Evolutionary conservation across 1,139 yeast genomes (phyloP).

Genomic region (Saccharomyces hybrid): DNA sequence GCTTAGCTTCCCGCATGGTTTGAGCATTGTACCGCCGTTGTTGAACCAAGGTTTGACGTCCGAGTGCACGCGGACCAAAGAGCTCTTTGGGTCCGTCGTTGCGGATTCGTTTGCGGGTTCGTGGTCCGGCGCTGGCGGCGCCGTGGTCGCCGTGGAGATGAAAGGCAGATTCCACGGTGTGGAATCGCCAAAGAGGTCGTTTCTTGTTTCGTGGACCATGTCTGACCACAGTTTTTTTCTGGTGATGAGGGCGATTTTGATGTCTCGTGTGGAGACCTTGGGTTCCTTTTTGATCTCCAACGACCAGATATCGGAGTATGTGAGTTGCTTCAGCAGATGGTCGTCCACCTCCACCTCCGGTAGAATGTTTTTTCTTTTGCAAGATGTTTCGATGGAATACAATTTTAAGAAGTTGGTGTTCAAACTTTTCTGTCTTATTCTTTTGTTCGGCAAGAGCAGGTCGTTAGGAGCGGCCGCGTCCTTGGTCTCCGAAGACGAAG

Average conservation of each 20-base stretch:
- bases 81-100: conserved; percentile 9
- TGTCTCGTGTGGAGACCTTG: conserved; percentile 16
- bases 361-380: conserved; percentile 17
- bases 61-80: conserved; percentile 25
- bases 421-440: conserved; percentile 23
- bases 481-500: neutral
- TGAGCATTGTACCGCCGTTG: conserved; percentile 18
- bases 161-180: conserved; percentile 25
- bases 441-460: conserved; percentile 16
- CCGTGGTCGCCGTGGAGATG: conserved; percentile 6
- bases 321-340: conserved; percentile 19
- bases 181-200: conserved; percentile 23
- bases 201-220: conserved; percentile 21
- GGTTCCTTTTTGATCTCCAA: conserved; percentile 19
- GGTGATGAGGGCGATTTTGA: conserved; percentile 27
- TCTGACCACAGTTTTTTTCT: conserved; percentile 31
- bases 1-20: conserved; percentile 27
- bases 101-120: conserved; percentile 3
- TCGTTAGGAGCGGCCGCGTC: neutral
- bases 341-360: conserved; percentile 31
- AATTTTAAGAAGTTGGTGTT: conserved; percentile 28
- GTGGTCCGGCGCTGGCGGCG: neutral
- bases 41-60: conserved; percentile 27
- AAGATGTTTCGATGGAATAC: conserved; percentile 25
- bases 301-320: conserved; percentile 18